A percentile compares a stretch with the other conserved stretches of the same genome.
These are phyloP conservation scores for Linum usitatissimum DNA, from an alignment of 345 rosid species.

Conservation along the genomic window DNA sequence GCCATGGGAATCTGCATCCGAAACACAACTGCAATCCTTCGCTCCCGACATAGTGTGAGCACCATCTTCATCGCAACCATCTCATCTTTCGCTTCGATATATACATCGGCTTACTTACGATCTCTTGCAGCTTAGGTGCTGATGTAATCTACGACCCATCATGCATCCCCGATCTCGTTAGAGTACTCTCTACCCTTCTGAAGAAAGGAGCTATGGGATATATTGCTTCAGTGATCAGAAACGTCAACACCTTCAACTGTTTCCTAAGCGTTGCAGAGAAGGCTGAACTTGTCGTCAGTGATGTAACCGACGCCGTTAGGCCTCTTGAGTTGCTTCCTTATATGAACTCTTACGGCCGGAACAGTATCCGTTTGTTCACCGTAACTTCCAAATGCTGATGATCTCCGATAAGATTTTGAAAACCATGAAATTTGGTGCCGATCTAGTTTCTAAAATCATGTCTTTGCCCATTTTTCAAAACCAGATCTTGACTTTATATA, in stretches of 20 bases:
- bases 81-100: background rate
- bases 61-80: background rate
- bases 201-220: constrained; percentile 40
- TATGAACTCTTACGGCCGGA: constrained; percentile 48
- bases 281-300: constrained; percentile 38
- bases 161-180: constrained; percentile 62
- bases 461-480: too few relatives aligned
- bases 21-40: constrained; percentile 31
- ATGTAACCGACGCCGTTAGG: constrained; percentile 34
- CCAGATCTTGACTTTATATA: too few relatives aligned
- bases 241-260: constrained; percentile 40
- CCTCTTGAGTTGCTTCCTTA: constrained; percentile 52
- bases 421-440: too few relatives aligned
- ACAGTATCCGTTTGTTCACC: constrained; percentile 38
- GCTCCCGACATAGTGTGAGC: constrained; percentile 61
- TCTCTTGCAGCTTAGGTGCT: constrained; percentile 55
- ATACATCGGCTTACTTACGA: too few relatives aligned
- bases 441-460: too few relatives aligned
- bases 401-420: background rate
- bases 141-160: constrained; percentile 68
- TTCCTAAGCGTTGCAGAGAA: constrained; percentile 42
- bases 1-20: constrained; percentile 73
- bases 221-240: constrained; percentile 69
- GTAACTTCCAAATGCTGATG: constrained; percentile 22
- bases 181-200: constrained; percentile 44